A percentile compares a stretch with the other conserved stretches of the same genome.
These are phyloP conservation scores for Auxenochlorella pyrenoidosa DNA, from an alignment of 139 green algal species.

Conservation along the genomic window DNA sequence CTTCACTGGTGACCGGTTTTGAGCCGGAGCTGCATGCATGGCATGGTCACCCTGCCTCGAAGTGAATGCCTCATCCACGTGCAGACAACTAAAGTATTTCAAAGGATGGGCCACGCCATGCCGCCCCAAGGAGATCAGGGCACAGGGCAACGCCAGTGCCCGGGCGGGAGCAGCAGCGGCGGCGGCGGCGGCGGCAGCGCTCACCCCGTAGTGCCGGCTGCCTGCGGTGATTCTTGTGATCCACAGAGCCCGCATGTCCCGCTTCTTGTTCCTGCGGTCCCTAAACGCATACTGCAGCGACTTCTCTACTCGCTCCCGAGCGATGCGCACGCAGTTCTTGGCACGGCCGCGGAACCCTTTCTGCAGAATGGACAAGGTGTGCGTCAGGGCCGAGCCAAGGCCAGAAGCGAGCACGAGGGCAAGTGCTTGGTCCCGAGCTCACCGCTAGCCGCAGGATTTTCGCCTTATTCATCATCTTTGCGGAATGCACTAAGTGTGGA, in stretches of 20 bases:
- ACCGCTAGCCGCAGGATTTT: constrained; percentile 87
- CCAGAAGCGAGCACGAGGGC: no score
- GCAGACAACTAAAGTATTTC: no score
- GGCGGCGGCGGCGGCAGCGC: neutral
- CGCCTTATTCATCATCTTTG: constrained; percentile 60
- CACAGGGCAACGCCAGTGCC: no score
- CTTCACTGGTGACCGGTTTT: no score
- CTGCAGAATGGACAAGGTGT: neutral
- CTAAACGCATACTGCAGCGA: constrained; percentile 92
- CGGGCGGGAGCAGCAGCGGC: no score
- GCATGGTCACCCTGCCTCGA: no score
- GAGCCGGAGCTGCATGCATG: no score
- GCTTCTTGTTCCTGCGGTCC: constrained; percentile 83
- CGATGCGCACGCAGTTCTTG: constrained; percentile 93
- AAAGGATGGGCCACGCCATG: no score
- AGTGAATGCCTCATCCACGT: no score
- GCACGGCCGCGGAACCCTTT: constrained; percentile 83
- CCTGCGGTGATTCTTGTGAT: constrained; percentile 93
- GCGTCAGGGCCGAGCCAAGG: no score
- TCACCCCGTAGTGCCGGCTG: constrained; percentile 86
- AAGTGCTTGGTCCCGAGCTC: neutral
- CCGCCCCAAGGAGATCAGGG: no score
- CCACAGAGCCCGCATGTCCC: constrained; percentile 90
- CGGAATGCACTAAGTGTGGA: neutral
- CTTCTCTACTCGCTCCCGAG: constrained; percentile 90